A percentile compares a stretch with the other conserved stretches of the same genome.
Conservation (phyloP, 2,329 filamentous ascomycete genomes). For the Byssochlamys sp. region DNA sequence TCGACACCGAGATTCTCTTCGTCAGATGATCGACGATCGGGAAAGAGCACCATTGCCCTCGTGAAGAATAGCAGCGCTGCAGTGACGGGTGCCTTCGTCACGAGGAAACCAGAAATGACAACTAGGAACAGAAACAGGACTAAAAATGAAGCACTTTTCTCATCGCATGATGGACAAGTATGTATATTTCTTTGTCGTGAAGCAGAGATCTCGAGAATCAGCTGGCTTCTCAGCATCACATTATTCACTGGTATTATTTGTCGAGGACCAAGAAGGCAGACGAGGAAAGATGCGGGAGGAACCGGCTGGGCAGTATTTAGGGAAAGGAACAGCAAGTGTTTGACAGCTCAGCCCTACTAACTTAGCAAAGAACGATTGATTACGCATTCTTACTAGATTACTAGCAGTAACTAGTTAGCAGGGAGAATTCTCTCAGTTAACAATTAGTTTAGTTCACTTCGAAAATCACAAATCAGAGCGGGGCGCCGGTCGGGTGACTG, state of each 20-base stretch:
- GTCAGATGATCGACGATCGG: conserved; percentile 7
- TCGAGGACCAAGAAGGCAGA: not conserved
- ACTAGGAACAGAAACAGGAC: not conserved
- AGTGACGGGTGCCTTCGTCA: not conserved
- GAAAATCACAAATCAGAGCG: not conserved
- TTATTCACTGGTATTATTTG: not conserved
- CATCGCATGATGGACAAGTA: not conserved
- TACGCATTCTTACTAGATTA: not conserved
- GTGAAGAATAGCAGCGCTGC: not conserved
- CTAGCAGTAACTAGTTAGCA: too few species aligned
- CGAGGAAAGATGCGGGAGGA: not conserved
- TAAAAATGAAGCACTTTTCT: not conserved
- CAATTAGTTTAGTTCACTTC: not conserved
- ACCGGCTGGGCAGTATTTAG: not conserved
- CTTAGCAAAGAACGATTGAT: not conserved
- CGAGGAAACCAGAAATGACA: not conserved
- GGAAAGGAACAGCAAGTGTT: not conserved
- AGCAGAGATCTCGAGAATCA: not conserved
- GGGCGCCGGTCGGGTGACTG: not conserved
- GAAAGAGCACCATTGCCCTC: not conserved
- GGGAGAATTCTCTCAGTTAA: not conserved
- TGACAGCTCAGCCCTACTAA: not conserved
- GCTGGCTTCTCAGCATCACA: not conserved
- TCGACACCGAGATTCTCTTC: conserved; percentile 63
- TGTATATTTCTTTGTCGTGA: not conserved